phyloP scores from a whole-genome alignment of 129 eudicot species.

The Flaveria linearis region DNA sequence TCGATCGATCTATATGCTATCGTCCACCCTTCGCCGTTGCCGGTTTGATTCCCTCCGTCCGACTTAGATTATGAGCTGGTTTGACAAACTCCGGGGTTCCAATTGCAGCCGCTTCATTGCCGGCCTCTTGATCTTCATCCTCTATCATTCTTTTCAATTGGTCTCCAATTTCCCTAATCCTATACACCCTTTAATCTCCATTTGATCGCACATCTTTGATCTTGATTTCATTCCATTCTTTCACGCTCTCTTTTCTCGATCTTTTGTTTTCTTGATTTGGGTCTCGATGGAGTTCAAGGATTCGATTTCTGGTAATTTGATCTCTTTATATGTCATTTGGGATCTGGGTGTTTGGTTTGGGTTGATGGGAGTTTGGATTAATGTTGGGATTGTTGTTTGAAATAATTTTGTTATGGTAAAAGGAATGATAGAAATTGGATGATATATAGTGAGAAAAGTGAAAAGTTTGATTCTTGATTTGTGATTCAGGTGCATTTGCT shows the following conservation, averaged over 20 bases:
- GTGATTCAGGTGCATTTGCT: too few relatives aligned
- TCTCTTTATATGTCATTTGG: not conserved
- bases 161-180: constrained; percentile 83
- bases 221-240: not conserved
- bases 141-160: constrained; percentile 69
- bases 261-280: constrained; percentile 22
- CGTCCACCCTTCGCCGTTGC: constrained; percentile 42
- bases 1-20: constrained; percentile 51
- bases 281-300: constrained; percentile 62
- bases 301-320: constrained; percentile 47
- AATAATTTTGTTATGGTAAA: not conserved
- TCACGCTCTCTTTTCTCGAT: constrained; percentile 5
- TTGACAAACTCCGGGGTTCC: constrained; percentile 77
- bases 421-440: not conserved
- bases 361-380: not conserved
- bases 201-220: not conserved
- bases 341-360: not conserved
- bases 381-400: not conserved
- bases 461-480: too few relatives aligned
- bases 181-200: constrained; percentile 60
- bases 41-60: constrained; percentile 25
- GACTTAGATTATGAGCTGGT: constrained; percentile 74
- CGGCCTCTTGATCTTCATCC: constrained; percentile 80
- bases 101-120: constrained; percentile 91
- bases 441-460: too few relatives aligned